phyloP scores from a whole-genome alignment of 257 asterid species.

The Cordia subcordata region DNA sequence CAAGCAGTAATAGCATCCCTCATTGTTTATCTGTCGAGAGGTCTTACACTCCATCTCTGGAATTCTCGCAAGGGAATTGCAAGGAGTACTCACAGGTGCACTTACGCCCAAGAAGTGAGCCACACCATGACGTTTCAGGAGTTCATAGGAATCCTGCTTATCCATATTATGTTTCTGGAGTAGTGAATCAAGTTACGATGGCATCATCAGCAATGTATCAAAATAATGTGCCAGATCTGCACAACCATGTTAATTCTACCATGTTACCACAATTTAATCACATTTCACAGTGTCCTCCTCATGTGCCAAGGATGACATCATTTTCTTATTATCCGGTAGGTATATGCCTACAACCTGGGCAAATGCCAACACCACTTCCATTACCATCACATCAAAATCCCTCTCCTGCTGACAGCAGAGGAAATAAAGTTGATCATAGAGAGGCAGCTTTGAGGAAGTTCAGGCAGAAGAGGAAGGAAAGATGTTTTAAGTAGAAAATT shows the following conservation, averaged over 20 bases:
- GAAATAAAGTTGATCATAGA: slow-evolving; percentile 57
- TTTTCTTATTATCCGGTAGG: slow-evolving; percentile 66
- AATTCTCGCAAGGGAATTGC: slow-evolving; percentile 44
- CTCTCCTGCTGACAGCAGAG: slow-evolving; percentile 35
- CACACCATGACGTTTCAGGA: slow-evolving; percentile 37
- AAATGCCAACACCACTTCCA: slow-evolving; percentile 53
- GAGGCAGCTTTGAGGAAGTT: slow-evolving; percentile 92
- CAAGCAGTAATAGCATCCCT: slow-evolving; percentile 38
- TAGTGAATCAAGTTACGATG: slow-evolving; percentile 58
- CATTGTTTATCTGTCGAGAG: slow-evolving; percentile 45
- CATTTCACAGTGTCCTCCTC: slow-evolving; percentile 51
- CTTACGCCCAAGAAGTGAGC: slow-evolving; percentile 33
- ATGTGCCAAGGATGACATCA: slow-evolving; percentile 53
- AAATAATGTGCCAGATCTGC: slow-evolving; percentile 41
- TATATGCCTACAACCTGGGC: slow-evolving; percentile 68
- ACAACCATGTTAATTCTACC: slow-evolving; percentile 43
- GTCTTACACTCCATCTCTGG: slow-evolving; percentile 50
- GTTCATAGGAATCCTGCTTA: slow-evolving; percentile 43
- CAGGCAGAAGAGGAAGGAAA: slow-evolving; percentile 84
- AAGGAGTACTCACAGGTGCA: slow-evolving; percentile 41
- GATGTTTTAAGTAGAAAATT: slow-evolving; percentile 91
- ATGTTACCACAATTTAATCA: slow-evolving; percentile 60
- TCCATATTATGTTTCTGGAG: slow-evolving; percentile 64
- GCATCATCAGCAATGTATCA: slow-evolving; percentile 47
- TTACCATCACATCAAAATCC: slow-evolving; percentile 54